These are phyloP conservation scores for Euphorbia schlechtendalii DNA, from an alignment of 441 rosid species.

Conservation along the genomic window DNA sequence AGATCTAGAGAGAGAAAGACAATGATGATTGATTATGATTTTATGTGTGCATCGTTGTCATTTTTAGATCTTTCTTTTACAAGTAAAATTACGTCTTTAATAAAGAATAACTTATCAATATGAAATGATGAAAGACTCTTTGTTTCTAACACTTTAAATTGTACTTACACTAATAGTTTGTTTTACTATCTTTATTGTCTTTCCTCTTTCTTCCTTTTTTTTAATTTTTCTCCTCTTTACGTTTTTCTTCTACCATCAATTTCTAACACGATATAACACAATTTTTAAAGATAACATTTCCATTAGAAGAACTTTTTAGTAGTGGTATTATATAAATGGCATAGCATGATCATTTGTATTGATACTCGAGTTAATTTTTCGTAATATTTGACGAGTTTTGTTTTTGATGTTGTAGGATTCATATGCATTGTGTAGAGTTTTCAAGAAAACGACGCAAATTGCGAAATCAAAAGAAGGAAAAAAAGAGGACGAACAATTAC, in stretches of 20 bases:
- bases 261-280: too few relatives aligned
- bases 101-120: constrained; percentile 23
- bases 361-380: background rate
- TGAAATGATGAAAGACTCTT: constrained; percentile 28
- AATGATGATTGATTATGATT: background rate
- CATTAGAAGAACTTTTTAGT: too few relatives aligned
- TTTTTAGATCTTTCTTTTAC: constrained; percentile 13
- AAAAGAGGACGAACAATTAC: constrained; percentile 10
- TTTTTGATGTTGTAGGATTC: constrained; percentile 34
- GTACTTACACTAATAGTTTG: background rate
- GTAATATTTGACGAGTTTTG: background rate
- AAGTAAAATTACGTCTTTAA: constrained; percentile 18
- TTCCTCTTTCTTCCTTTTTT: background rate
- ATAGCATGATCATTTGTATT: background rate
- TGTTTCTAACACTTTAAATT: constrained; percentile 23
- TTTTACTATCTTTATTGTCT: background rate
- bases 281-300: too few relatives aligned
- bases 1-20: background rate
- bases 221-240: constrained; percentile 13
- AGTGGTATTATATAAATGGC: background rate
- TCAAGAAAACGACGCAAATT: constrained; percentile 56
- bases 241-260: too few relatives aligned
- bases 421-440: constrained; percentile 66
- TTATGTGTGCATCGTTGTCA: background rate
- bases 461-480: constrained; percentile 39